phyloP scores from a whole-genome alignment of 2,329 filamentous ascomycete species.

The Ophiostoma ips region DNA sequence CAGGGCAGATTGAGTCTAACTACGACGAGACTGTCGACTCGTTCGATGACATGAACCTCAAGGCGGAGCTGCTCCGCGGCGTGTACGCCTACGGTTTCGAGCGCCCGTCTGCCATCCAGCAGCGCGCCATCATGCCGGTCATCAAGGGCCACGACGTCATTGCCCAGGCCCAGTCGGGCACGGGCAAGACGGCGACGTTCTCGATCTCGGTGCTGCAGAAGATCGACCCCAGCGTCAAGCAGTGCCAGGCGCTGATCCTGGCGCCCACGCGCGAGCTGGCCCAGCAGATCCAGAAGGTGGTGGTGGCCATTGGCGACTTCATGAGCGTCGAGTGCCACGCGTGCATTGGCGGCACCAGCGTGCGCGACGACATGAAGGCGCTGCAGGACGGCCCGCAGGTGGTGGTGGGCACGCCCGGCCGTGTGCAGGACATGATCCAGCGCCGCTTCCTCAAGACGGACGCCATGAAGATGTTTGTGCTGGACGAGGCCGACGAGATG shows the following conservation, averaged over 20 bases:
- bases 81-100: constrained; percentile 99
- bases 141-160: constrained; percentile 99
- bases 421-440: constrained; percentile 99
- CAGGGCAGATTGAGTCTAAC: constrained; percentile 99
- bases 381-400: constrained; percentile 93
- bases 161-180: constrained; percentile 98
- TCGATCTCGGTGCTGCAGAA: constrained; percentile 98
- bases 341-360: constrained; percentile 96
- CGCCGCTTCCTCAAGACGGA: constrained; percentile 94
- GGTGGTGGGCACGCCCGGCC: constrained; percentile 93
- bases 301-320: constrained; percentile 97
- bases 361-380: constrained; percentile 97
- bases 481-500: constrained; percentile 99
- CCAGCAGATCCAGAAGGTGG: constrained; percentile 99
- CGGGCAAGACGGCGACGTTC: constrained; percentile 99
- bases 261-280: constrained; percentile 96
- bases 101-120: constrained; percentile 98
- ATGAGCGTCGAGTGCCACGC: constrained; percentile 99
- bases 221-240: constrained; percentile 88
- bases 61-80: constrained; percentile 91
- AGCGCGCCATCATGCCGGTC: constrained; percentile 99
- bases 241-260: constrained; percentile 95
- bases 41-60: constrained; percentile 96
- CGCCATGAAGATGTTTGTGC: constrained; percentile 98
- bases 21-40: constrained; percentile 99